Evolutionary conservation across 2,329 filamentous ascomycete genomes (phyloP).

Genomic region (Mollisia scopiformis): DNA sequence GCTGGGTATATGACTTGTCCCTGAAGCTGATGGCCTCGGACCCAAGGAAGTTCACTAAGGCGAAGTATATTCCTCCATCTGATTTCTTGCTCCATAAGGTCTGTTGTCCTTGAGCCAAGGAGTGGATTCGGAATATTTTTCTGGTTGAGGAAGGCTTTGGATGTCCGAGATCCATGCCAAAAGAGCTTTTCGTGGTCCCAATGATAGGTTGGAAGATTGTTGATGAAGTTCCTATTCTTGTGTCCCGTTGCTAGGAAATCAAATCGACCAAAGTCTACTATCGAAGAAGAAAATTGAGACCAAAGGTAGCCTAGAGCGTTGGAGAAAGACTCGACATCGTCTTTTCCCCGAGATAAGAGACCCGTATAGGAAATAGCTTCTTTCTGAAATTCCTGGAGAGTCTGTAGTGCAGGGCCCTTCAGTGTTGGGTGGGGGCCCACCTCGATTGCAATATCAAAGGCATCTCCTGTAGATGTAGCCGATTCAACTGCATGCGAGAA

Average conservation of each 20-base stretch:
- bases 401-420: constrained; percentile 31
- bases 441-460: constrained; percentile 29
- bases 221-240: not conserved
- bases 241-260: not conserved
- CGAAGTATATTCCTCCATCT: not conserved
- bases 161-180: not conserved
- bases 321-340: constrained; percentile 22
- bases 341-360: constrained; percentile 9
- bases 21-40: not conserved
- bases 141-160: not conserved
- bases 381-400: constrained; percentile 1
- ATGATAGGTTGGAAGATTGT: not conserved
- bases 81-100: not conserved
- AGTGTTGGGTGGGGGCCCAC: constrained; percentile 41
- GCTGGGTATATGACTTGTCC: not conserved
- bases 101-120: not conserved
- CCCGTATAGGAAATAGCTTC: constrained; percentile 14
- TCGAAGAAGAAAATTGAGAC: not conserved
- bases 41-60: not conserved
- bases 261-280: not conserved
- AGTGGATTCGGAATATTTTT: not conserved
- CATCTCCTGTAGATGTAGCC: not conserved
- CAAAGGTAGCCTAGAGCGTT: constrained; percentile 27
- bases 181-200: not conserved
- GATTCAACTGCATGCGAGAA: constrained; percentile 2